phyloP scores from a whole-genome alignment of 176 grass and related monocot species.

The Neostapfia colusana region DNA sequence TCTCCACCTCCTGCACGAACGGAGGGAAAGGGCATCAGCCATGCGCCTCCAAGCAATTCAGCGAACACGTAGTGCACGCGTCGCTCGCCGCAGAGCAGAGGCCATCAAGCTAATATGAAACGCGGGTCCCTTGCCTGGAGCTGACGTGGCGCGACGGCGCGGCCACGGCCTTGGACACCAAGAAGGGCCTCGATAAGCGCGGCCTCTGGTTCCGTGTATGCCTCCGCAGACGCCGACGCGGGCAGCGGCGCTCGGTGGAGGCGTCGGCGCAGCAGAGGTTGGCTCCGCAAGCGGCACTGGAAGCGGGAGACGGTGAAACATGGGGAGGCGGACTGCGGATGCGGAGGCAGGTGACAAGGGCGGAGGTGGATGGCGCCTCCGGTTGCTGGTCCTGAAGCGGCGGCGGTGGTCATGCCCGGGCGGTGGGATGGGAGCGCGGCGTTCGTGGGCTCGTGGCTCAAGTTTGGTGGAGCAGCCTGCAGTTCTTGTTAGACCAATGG shows the following conservation, averaged over 20 bases:
- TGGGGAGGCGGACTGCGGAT: background rate
- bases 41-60: constrained; percentile 7
- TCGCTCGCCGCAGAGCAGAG: background rate
- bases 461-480: constrained; percentile 9
- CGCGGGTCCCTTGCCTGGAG: constrained; percentile 51
- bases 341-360: background rate
- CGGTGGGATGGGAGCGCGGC: background rate
- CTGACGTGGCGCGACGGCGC: constrained; percentile 60
- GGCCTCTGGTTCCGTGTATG: constrained; percentile 56
- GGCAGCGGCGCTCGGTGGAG: constrained; percentile 9
- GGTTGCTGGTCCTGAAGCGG: background rate
- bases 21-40: background rate
- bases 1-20: constrained; percentile 62
- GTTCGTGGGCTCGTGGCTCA: constrained; percentile 35
- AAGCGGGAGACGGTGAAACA: background rate
- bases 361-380: background rate
- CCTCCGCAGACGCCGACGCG: constrained; percentile 28
- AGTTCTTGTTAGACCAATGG: background rate
- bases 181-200: constrained; percentile 73
- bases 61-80: background rate
- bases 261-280: background rate
- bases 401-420: constrained; percentile 35
- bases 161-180: constrained; percentile 79
- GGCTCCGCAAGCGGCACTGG: background rate
- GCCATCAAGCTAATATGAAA: background rate